Conservation (phyloP, 2,329 filamentous ascomycete species). For the Davidsoniella neocaledoniae region DNA sequence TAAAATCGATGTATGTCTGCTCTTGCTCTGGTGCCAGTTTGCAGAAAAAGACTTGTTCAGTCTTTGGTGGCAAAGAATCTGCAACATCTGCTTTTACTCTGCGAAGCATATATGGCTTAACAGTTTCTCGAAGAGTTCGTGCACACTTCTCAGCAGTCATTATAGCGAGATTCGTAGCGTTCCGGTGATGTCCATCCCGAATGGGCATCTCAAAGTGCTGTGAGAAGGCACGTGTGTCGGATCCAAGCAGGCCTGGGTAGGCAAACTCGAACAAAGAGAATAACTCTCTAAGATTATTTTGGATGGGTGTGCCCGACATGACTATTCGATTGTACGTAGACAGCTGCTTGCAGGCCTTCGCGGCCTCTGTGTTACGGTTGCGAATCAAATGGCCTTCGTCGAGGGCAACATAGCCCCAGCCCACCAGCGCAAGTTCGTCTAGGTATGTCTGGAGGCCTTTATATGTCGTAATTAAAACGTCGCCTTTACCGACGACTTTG, state of each 20-base stretch:
- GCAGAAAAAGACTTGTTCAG: constrained; percentile 89
- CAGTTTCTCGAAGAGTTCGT: constrained; percentile 81
- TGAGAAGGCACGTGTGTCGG: constrained; percentile 68
- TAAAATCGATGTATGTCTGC: constrained; percentile 10
- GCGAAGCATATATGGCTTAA: constrained; percentile 83
- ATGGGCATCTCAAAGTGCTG: constrained; percentile 91
- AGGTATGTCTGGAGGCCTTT: constrained; percentile 88
- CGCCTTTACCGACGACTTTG: constrained; percentile 65
- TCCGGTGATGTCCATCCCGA: constrained; percentile 81
- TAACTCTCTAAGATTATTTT: constrained; percentile 86
- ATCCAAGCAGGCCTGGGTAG: constrained; percentile 88
- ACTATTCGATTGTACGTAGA: constrained; percentile 83
- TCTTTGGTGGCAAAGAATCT: constrained; percentile 85
- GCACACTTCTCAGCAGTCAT: constrained; percentile 91
- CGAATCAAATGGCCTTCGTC: constrained; percentile 98
- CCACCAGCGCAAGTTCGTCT: constrained; percentile 60
- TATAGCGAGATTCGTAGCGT: constrained; percentile 83
- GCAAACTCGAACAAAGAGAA: constrained; percentile 98
- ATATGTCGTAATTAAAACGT: constrained; percentile 91
- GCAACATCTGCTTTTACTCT: constrained; percentile 89
- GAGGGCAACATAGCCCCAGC: constrained; percentile 87
- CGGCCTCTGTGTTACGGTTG: constrained; percentile 89
- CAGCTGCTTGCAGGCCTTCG: constrained; percentile 86
- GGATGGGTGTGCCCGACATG: constrained; percentile 89
- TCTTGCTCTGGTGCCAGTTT: constrained; percentile 50